Percentiles rank a stretch among this genome's conserved stretches.
Evolutionary conservation across 306 rosid species (phyloP).

Genomic region (Alnus rubra): DNA sequence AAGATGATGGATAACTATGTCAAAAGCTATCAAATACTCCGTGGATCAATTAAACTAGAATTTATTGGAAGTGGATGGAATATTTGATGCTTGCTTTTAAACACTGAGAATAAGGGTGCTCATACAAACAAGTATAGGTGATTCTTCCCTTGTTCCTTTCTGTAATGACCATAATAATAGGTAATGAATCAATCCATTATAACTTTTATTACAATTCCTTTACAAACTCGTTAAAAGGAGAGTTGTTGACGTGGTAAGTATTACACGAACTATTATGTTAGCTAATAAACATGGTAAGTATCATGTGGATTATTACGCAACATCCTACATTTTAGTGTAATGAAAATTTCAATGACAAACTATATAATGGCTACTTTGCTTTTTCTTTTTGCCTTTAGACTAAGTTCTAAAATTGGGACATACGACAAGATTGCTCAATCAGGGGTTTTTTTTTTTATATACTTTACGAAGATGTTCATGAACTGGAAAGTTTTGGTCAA

Average conservation of each 20-base stretch:
- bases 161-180: too few species aligned
- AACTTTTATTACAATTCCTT: too few species aligned
- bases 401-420: background rate
- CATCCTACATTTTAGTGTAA: background rate
- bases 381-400: background rate
- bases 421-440: constrained; percentile 3
- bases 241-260: too few species aligned
- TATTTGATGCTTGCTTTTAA: constrained; percentile 31
- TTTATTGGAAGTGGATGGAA: constrained; percentile 47
- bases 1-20: constrained; percentile 39
- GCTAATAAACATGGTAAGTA: too few species aligned
- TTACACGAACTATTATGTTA: too few species aligned
- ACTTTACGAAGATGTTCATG: background rate
- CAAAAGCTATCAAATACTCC: constrained; percentile 30
- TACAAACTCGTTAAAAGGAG: too few species aligned
- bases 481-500: background rate
- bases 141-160: too few species aligned
- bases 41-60: constrained; percentile 34
- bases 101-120: background rate
- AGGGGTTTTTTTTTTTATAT: background rate
- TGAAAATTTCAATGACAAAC: background rate
- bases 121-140: too few species aligned
- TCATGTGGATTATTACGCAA: too few species aligned
- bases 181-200: too few species aligned
- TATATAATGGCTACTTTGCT: background rate